Percentiles rank a stretch among this genome's conserved stretches.
Conservation (phyloP, 169 alveolate species). For the Cryptosporidium viatorum region DNA sequence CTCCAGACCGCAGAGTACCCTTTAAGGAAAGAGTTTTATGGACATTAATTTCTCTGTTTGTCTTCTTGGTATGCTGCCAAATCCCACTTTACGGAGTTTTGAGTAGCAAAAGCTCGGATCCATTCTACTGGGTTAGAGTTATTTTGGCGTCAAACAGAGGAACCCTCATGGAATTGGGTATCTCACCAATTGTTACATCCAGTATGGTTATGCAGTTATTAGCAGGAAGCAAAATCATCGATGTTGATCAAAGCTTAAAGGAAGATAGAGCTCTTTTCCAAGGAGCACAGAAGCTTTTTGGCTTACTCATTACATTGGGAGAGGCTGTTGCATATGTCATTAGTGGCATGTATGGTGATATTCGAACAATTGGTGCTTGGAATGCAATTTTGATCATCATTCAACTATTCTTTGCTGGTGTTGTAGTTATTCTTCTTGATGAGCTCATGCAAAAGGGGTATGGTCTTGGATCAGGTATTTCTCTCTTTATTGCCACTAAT, state of each 20-base stretch:
- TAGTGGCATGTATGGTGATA: constrained; percentile 98
- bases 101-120: constrained; percentile 95
- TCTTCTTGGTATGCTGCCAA: constrained; percentile 97
- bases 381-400: constrained; percentile 95
- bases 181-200: constrained; percentile 98
- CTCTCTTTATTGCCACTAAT: constrained; percentile 99
- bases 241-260: constrained; percentile 96
- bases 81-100: constrained; percentile 99
- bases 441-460: constrained; percentile 99
- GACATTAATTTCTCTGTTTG: constrained; percentile 96
- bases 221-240: constrained; percentile 99
- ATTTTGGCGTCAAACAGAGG: constrained; percentile 99
- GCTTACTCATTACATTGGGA: constrained; percentile 97
- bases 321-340: constrained; percentile 99
- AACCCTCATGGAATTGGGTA: constrained; percentile 99
- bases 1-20: constrained; percentile 95
- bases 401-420: constrained; percentile 99
- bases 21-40: constrained; percentile 97
- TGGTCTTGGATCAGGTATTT: constrained; percentile 99
- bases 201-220: constrained; percentile 99
- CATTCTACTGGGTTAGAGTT: constrained; percentile 99
- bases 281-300: constrained; percentile 97
- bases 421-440: constrained; percentile 97
- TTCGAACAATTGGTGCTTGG: constrained; percentile 96
- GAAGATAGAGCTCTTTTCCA: constrained; percentile 98